These are phyloP conservation scores for Daedaleopsis nitida DNA, from an alignment of 768 basidiomycete genomes.

Conservation along the genomic window DNA sequence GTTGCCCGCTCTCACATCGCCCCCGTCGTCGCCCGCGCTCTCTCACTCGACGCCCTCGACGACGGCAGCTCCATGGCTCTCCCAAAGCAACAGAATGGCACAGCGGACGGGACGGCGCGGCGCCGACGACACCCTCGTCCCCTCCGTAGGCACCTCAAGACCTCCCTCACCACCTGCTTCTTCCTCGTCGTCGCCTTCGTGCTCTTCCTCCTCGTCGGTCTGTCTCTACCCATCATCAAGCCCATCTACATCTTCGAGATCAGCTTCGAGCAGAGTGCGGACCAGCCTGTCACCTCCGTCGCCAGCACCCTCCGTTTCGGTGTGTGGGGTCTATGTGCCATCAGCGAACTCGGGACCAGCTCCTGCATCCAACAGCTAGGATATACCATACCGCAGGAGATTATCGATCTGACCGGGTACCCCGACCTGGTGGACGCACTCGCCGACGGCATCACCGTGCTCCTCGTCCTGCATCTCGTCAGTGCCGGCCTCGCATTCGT, in stretches of 20 bases:
- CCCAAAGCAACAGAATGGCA: background rate
- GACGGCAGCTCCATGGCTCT: background rate
- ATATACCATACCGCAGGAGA: slow-evolving; percentile 54
- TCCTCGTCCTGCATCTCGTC: slow-evolving; percentile 74
- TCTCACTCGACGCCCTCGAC: background rate
- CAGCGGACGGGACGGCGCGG: background rate
- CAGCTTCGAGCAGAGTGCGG: slow-evolving; percentile 35
- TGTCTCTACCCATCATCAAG: slow-evolving; percentile 77
- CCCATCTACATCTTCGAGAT: slow-evolving; percentile 62
- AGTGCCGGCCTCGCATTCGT: slow-evolving; percentile 60
- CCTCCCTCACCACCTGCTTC: slow-evolving; percentile 49
- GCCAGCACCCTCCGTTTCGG: slow-evolving; percentile 72
- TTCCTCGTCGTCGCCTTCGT: slow-evolving; percentile 64
- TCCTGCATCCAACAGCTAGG: slow-evolving; percentile 68
- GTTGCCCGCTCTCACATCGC: background rate
- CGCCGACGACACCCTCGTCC: slow-evolving; percentile 20
- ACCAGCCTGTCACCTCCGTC: slow-evolving; percentile 46
- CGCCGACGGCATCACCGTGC: slow-evolving; percentile 42
- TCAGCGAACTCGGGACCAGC: slow-evolving; percentile 39
- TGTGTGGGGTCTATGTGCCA: slow-evolving; percentile 81
- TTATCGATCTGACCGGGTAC: slow-evolving; percentile 47
- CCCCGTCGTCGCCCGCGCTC: background rate
- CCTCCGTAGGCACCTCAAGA: slow-evolving; percentile 39
- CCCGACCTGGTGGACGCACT: slow-evolving; percentile 46
- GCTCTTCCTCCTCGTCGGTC: slow-evolving; percentile 73